Evolutionary conservation across 805 yeast species (phyloP), one percentile per base, ranked within the genome.

Genomic region (Suhomyces prunicola): DNA sequence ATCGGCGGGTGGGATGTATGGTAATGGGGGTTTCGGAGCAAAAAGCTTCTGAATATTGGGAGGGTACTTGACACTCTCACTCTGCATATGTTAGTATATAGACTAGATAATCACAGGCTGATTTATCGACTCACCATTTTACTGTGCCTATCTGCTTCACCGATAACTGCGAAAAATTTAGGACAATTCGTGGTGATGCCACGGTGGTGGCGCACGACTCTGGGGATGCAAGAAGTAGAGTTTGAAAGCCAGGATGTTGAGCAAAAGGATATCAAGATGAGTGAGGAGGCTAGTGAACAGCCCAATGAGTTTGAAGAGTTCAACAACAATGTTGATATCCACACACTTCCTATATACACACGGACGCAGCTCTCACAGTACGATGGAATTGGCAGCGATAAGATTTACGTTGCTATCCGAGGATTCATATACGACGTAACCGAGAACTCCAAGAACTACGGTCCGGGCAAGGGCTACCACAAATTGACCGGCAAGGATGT

Each of bases 401-500:
- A 78, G 54, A 78, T 88, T 57, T 90, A 84, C 67, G 87, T 90
- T 17, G 94, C 84, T 6, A 85, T 90, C 60, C 84, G 85, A 55
- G 94, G 96, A 19, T 77, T 76, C 2, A 82, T 90, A 9, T 90
- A 88, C 66, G 97, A 90, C 62, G 97, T 90, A 8, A 79, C 88
- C 0, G 64, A 72, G 46, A 90, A 89, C 62, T 60, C 66, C 10
- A 81, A 79, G 13, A 85, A 85, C 40, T 90, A 90, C 64, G 97
- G 96, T 0, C 86, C 86, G 2, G 92, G 91, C 0, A 81, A 83
- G 54, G 84, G 86, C 22, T 90, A 90, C 68, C 84, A 83, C 61
- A 82, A 77, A 6, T 76, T 90, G 42, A 88, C 84, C 8, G 97
- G 93, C 5, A 82, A 80, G 57, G 97, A 90, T 59, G 88, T 89